phyloP scores from a whole-genome alignment of 2,329 filamentous ascomycete genomes.

The Paracorniculantispora psalliotae region DNA sequence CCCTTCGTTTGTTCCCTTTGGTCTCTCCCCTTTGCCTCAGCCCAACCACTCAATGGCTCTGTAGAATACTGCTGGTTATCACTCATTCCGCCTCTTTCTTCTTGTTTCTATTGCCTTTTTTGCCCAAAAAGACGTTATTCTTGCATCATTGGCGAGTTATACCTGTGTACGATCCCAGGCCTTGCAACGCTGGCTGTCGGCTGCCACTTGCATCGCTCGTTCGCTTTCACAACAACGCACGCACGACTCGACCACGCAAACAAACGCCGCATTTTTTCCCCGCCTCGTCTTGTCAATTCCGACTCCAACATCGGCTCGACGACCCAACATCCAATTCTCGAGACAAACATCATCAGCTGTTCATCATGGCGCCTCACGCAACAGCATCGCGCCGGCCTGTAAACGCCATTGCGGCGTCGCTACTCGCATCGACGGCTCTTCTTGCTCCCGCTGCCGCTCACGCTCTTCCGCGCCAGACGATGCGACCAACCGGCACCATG shows the following conservation, averaged over 20 bases:
- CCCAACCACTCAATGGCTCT: background rate
- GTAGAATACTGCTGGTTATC: constrained; percentile 7
- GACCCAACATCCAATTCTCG: background rate
- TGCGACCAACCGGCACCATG: constrained; percentile 24
- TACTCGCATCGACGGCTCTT: constrained; percentile 24
- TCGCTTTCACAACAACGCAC: background rate
- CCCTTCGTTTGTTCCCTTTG: background rate
- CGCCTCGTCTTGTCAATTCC: background rate
- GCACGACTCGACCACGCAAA: background rate
- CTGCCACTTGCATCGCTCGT: constrained; percentile 1
- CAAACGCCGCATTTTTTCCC: background rate
- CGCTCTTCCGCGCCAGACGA: constrained; percentile 29
- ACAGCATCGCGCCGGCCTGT: background rate
- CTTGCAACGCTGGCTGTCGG: background rate
- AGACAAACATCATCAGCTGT: background rate
- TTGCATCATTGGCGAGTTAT: background rate
- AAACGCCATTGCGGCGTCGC: background rate
- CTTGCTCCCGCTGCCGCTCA: constrained; percentile 24
- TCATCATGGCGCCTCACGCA: background rate
- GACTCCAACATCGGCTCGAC: background rate
- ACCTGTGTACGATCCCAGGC: background rate
- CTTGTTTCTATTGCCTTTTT: background rate
- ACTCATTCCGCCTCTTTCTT: background rate
- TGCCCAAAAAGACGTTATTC: background rate
- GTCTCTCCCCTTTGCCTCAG: background rate